A percentile compares a stretch with the other conserved stretches of the same genome.
These are phyloP conservation scores for Rosa hybrid DNA, from an alignment of 331 rosid species.

Conservation along the genomic window DNA sequence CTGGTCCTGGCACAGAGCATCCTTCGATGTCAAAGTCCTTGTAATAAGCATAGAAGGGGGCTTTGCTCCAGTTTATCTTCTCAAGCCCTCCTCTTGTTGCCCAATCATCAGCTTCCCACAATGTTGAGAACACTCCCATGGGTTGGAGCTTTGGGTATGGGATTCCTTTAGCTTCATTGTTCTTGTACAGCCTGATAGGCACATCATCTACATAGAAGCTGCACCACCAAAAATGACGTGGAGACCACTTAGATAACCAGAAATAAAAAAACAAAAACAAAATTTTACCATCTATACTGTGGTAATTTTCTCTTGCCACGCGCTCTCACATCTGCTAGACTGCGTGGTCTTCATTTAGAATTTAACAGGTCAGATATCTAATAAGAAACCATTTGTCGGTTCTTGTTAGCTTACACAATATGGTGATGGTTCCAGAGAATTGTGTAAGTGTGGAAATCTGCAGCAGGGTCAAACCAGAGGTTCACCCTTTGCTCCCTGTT, in stretches of 20 bases:
- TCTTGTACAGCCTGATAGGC: constrained; percentile 83
- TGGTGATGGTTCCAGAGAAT: constrained; percentile 69
- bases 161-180: constrained; percentile 67
- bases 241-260: background rate
- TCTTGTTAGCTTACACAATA: constrained; percentile 50
- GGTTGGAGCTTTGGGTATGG: constrained; percentile 76
- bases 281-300: background rate
- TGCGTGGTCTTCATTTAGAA: background rate
- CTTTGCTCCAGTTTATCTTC: constrained; percentile 88
- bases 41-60: constrained; percentile 83
- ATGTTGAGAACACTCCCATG: constrained; percentile 84
- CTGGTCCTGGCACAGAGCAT: constrained; percentile 67
- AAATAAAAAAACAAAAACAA: background rate
- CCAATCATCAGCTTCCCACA: constrained; percentile 97
- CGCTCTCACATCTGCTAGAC: background rate
- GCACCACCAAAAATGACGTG: constrained; percentile 13
- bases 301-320: background rate
- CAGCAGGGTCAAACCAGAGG: constrained; percentile 90
- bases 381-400: background rate
- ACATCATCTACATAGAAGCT: constrained; percentile 71
- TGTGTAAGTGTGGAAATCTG: constrained; percentile 67
- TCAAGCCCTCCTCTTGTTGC: constrained; percentile 99
- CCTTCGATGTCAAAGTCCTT: constrained; percentile 94
- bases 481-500: constrained; percentile 85
- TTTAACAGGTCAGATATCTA: background rate